phyloP scores from a whole-genome alignment of 208 protist genomes.

The Crithidia brevicula region DNA sequence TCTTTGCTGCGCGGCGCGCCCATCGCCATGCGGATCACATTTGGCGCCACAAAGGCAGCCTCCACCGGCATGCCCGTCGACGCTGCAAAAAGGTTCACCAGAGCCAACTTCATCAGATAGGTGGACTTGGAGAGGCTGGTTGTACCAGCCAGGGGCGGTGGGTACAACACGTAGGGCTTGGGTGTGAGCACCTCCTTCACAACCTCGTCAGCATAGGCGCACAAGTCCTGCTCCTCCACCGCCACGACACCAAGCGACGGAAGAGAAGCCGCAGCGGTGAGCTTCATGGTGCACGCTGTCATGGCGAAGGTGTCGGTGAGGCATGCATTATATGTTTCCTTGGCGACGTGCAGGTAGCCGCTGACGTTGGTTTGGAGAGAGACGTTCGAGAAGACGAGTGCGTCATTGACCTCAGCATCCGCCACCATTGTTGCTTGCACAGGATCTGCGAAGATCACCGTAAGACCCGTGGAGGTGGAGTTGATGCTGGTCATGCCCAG shows the following conservation, averaged over 20 bases:
- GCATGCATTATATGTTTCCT: slow-evolving; percentile 4
- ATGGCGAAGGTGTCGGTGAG: slow-evolving; percentile 9
- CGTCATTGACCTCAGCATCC: background rate
- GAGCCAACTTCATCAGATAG: slow-evolving; percentile 15
- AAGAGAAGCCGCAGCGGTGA: background rate
- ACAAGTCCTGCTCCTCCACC: background rate
- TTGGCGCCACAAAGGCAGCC: slow-evolving; percentile 9
- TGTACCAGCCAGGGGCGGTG: background rate
- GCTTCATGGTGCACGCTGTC: background rate
- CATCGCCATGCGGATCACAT: slow-evolving; percentile 12
- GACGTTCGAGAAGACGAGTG: background rate
- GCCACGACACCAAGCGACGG: background rate
- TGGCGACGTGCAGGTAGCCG: slow-evolving; percentile 10
- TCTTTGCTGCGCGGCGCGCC: background rate
- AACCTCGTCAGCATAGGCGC: background rate
- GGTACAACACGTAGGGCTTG: slow-evolving; percentile 3
- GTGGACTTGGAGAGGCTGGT: slow-evolving; percentile 20
- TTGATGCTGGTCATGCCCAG: slow-evolving; percentile 7
- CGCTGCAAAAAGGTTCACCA: slow-evolving; percentile 13
- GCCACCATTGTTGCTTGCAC: background rate
- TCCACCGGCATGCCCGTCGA: slow-evolving; percentile 16
- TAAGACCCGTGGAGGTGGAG: background rate
- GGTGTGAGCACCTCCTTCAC: slow-evolving; percentile 5
- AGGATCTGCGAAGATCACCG: slow-evolving; percentile 8
- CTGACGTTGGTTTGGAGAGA: background rate